Conservation (phyloP, 805 yeast species). For the Ogataea paradorogensis region DNA sequence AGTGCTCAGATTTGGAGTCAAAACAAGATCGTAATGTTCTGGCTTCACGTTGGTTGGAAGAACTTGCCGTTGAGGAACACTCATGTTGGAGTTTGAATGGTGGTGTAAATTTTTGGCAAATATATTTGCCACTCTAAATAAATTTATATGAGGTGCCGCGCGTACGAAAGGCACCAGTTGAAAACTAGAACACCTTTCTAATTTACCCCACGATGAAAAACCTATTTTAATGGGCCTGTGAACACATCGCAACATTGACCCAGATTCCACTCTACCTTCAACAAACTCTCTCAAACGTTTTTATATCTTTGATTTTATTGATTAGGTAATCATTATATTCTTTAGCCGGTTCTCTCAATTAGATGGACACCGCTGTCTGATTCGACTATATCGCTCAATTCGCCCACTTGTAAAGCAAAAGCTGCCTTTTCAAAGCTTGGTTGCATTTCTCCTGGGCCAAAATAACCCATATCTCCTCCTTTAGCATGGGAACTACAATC, state of each 20-base stretch:
- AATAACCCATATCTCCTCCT: constrained; percentile 90
- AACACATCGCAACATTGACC: not conserved
- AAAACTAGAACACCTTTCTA: not conserved
- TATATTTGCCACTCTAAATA: constrained; percentile 6
- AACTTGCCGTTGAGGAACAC: constrained; percentile 29
- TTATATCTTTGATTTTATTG: not conserved
- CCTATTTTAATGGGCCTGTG: not conserved
- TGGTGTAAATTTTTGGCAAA: constrained; percentile 14
- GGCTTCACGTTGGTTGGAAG: constrained; percentile 62
- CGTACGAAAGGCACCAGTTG: constrained; percentile 2
- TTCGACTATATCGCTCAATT: constrained; percentile 78
- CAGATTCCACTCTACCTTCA: not conserved
- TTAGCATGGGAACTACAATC: constrained; percentile 85
- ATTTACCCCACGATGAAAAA: not conserved
- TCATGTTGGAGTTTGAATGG: constrained; percentile 8
- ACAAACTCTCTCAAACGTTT: not conserved
- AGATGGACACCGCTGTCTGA: constrained; percentile 89
- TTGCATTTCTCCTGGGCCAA: constrained; percentile 92
- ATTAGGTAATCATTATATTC: constrained; percentile 3
- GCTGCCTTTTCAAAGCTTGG: constrained; percentile 90
- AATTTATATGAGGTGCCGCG: constrained; percentile 5
- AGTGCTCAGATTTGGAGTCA: constrained; percentile 36
- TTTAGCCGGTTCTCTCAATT: constrained; percentile 75
- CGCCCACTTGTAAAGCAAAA: constrained; percentile 77
- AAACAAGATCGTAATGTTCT: constrained; percentile 63